Evolutionary conservation across 192 early-diverging fungal genomes (phyloP), one percentile per base, ranked within the genome.

Genomic region (Podila minutissima): DNA sequence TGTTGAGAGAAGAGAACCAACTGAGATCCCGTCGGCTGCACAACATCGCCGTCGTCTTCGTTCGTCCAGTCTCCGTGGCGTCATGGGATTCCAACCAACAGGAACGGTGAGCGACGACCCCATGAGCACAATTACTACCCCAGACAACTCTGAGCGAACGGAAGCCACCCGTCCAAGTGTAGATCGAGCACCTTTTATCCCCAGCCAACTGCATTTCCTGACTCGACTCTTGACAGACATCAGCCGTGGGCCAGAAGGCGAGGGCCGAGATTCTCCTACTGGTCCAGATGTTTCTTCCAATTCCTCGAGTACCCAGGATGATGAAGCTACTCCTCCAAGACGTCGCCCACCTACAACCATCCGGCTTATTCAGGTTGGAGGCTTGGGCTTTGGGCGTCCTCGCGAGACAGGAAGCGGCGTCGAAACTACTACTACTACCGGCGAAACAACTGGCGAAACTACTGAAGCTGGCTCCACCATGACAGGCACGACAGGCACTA

Each of bases 301-400:
- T 53, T 17, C 24, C 1, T 11, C 53, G 53, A 55, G 22, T 55
- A 24, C 53, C 2, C 20, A 26, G 8, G 53, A 55, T 24, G 51
- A 24, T 15, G 24, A 55, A 15, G 32, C 26, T 53, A 22, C 59
- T 26, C 50, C 66, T 4, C 48, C 66, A n/a, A 59, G 66, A 15
- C 33, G 77, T 53, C 71, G 71, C 29, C 71, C 41, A n/a, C 57
- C 65, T 29, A 58, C 77, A 9, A 81, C 77, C 22, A 81, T 81
- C 13, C 70, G 77, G 4, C 64, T 81, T 17, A 69, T 81, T 55
- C 77, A 81, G 29, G 53, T 81, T 19, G 67, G 71, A 29, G 71
- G 64, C 0, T 26, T 55, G 53, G 5, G n/a, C 8, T 24, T 26
- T n/a, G 53, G 53, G 12, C 20, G 20, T n/a, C 53, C 53, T 22